These are phyloP conservation scores for Xylaria sp. DNA, from an alignment of 2,329 filamentous ascomycete genomes.

Conservation along the genomic window DNA sequence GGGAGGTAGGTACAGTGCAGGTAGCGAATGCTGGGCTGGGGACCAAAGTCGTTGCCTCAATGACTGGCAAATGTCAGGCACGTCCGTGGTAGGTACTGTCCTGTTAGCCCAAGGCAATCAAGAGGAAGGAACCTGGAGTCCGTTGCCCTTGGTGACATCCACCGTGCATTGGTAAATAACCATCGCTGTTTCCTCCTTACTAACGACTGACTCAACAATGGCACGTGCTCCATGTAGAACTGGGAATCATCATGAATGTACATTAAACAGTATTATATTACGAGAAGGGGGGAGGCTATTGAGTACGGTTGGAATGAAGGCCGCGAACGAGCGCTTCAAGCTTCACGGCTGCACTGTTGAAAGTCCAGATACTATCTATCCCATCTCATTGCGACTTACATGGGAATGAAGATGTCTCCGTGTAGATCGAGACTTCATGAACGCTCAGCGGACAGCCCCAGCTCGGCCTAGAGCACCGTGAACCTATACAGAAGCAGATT, in stretches of 20 bases:
- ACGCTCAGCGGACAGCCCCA: conserved; percentile 6
- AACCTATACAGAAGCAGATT: neutral
- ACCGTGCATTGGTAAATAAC: too few species aligned
- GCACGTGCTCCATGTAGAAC: conserved; percentile 2
- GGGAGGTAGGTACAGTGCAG: too few species aligned
- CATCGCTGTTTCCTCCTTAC: neutral
- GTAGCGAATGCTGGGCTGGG: too few species aligned
- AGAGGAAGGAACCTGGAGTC: too few species aligned
- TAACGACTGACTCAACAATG: neutral
- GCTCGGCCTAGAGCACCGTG: neutral
- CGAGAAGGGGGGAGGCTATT: conserved; percentile 3
- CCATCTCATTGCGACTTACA: conserved; percentile 2
- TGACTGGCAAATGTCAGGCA: too few species aligned
- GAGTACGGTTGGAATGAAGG: neutral
- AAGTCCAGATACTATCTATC: neutral
- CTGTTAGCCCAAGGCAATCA: too few species aligned
- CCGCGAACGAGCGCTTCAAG: conserved; percentile 1
- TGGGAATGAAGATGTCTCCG: neutral
- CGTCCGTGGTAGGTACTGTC: too few species aligned
- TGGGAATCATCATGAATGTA: conserved; percentile 6
- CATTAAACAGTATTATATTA: conserved; percentile 12
- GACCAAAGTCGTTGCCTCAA: too few species aligned
- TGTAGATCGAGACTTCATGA: neutral
- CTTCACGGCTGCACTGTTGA: neutral
- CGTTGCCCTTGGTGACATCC: too few species aligned